Percentiles rank a stretch among this genome's conserved stretches.
Conservation (phyloP, 768 basidiomycete genomes). For the Pholiota molesta region DNA sequence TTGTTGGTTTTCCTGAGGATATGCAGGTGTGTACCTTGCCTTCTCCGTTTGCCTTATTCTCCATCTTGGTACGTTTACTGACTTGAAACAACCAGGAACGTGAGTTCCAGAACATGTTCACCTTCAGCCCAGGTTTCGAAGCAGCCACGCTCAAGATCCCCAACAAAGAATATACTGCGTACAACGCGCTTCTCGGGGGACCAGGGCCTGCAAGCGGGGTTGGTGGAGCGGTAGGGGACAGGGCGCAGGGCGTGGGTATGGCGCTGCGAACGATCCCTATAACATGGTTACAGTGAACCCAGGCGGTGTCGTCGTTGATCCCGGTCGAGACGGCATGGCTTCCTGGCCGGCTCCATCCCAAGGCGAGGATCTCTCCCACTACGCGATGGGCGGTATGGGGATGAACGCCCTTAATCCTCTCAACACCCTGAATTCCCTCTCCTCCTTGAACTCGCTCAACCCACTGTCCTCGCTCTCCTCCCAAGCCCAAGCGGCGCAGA, state of each 20-base stretch:
- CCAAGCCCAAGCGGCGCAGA: constrained; percentile 1
- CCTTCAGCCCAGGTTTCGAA: constrained; percentile 94
- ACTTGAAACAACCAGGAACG: constrained; percentile 68
- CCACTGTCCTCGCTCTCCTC: neutral
- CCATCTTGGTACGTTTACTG: constrained; percentile 20
- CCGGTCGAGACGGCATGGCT: constrained; percentile 72
- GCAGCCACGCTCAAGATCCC: constrained; percentile 98
- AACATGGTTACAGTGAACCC: constrained; percentile 83
- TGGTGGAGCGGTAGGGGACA: neutral
- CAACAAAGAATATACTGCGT: constrained; percentile 85
- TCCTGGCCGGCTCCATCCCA: constrained; percentile 60
- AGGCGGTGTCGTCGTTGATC: constrained; percentile 82
- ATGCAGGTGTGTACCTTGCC: constrained; percentile 75
- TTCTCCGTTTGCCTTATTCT: neutral
- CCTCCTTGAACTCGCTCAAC: neutral
- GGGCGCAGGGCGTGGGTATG: constrained; percentile 24
- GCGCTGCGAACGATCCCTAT: constrained; percentile 77
- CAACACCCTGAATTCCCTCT: neutral
- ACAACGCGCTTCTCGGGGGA: constrained; percentile 45
- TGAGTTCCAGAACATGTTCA: constrained; percentile 99
- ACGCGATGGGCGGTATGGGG: constrained; percentile 20
- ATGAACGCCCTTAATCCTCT: constrained; percentile 13
- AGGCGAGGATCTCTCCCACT: constrained; percentile 35
- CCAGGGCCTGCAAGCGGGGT: constrained; percentile 8
- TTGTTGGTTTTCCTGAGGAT: constrained; percentile 98